Conservation (phyloP, 345 rosid species). For the Crucihimalaya himalaica region DNA sequence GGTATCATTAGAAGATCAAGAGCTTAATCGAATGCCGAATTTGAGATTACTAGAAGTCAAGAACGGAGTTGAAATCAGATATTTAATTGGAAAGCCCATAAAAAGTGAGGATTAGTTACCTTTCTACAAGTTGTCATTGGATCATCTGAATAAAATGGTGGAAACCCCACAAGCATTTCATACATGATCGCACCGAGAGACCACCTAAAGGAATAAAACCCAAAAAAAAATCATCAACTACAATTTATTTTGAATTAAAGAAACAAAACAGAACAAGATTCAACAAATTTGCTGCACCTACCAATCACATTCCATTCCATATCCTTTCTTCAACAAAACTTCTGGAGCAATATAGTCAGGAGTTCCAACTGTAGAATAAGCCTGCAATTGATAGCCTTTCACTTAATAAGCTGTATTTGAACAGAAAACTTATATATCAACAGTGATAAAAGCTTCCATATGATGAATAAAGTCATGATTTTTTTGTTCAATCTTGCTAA, state of each 20-base stretch:
- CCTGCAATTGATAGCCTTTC: conserved; percentile 50
- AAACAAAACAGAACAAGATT: conserved; percentile 21
- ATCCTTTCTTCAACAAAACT: conserved; percentile 93
- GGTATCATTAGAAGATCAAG: not conserved
- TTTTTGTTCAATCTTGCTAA: not conserved
- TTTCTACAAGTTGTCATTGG: conserved; percentile 99
- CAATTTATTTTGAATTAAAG: not conserved
- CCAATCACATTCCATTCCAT: conserved; percentile 99
- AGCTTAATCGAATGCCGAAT: not conserved
- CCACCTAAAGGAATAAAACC: conserved; percentile 64
- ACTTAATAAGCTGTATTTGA: not conserved
- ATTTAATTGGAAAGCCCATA: not conserved
- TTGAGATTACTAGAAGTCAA: not conserved
- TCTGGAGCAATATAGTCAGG: conserved; percentile 99
- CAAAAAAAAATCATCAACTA: conserved; percentile 12
- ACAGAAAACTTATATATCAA: not conserved
- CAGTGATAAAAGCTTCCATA: not conserved
- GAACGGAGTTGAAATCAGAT: not conserved
- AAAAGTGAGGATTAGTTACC: conserved; percentile 44
- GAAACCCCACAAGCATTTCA: conserved; percentile 99
- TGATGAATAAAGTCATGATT: not conserved
- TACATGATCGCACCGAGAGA: conserved; percentile 99
- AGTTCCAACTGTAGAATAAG: conserved; percentile 97
- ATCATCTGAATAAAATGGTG: conserved; percentile 98
- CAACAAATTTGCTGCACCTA: conserved; percentile 45